Evolutionary conservation across 805 yeast genomes (phyloP).

Genomic region (Spathaspora arborariae): DNA sequence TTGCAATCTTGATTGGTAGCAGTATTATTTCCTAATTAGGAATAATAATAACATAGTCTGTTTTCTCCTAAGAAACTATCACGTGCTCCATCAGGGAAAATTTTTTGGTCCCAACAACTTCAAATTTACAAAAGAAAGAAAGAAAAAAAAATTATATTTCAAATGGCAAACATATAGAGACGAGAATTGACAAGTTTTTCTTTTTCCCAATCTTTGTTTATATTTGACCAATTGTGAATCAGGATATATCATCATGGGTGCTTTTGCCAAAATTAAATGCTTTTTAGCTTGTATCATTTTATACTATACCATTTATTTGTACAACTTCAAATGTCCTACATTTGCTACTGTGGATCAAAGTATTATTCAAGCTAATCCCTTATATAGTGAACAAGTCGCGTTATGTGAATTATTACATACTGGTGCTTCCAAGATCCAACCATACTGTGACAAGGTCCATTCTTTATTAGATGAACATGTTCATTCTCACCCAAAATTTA

Average conservation of each 20-base stretch:
- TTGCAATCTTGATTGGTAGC: background rate
- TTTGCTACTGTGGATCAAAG: conserved; percentile 22
- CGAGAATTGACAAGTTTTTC: background rate
- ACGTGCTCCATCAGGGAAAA: background rate
- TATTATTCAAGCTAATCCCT: conserved; percentile 36
- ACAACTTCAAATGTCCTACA: conserved; percentile 33
- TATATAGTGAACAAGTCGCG: conserved; percentile 30
- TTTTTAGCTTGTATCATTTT: conserved; percentile 10
- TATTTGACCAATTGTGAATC: background rate
- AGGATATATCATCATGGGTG: conserved; percentile 5
- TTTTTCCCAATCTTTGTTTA: background rate
- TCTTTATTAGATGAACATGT: conserved; percentile 33
- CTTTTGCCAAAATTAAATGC: conserved; percentile 9
- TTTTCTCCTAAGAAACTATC: background rate
- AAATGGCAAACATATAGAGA: background rate
- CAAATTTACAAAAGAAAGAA: background rate
- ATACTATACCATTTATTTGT: conserved; percentile 35
- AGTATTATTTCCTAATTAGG: background rate
- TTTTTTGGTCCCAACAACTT: background rate
- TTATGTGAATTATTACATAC: conserved; percentile 31
- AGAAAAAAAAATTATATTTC: background rate
- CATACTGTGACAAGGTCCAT: conserved; percentile 25
- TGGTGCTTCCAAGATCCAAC: conserved; percentile 25
- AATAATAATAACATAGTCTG: background rate
- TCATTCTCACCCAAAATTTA: conserved; percentile 32